These are phyloP conservation scores for Phycomyces nitens DNA, from an alignment of 192 early-diverging fungal genomes.

Conservation along the genomic window DNA sequence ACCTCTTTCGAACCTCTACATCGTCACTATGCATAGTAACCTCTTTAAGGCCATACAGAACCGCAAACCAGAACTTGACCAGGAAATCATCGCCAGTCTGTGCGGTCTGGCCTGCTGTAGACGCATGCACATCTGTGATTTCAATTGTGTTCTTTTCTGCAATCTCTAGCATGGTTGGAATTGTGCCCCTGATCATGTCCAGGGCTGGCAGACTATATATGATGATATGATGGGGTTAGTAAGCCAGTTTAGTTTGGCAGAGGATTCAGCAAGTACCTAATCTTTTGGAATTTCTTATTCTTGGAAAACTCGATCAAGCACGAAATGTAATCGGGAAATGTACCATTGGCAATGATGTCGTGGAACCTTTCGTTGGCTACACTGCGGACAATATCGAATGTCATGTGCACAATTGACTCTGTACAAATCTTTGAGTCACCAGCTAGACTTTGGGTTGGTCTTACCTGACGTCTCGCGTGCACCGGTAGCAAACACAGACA, in stretches of 20 bases:
- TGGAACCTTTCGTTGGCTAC: slow-evolving; percentile 61
- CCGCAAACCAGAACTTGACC: slow-evolving; percentile 80
- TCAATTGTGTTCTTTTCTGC: slow-evolving; percentile 22
- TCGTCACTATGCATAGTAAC: slow-evolving; percentile 89
- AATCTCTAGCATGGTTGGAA: slow-evolving; percentile 36
- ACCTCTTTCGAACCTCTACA: slow-evolving; percentile 83
- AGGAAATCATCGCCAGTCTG: slow-evolving; percentile 54
- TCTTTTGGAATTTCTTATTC: slow-evolving; percentile 66
- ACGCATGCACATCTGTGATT: slow-evolving; percentile 26
- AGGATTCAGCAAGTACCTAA: slow-evolving; percentile 41
- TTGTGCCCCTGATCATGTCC: slow-evolving; percentile 38
- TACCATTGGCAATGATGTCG: slow-evolving; percentile 60
- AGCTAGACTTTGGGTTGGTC: slow-evolving; percentile 8
- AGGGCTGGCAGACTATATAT: slow-evolving; percentile 35
- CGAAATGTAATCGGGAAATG: slow-evolving; percentile 52
- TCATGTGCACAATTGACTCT: slow-evolving; percentile 71
- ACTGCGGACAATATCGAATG: slow-evolving; percentile 67
- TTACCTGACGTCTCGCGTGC: slow-evolving; percentile 55
- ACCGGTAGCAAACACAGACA: slow-evolving; percentile 60
- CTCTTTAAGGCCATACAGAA: slow-evolving; percentile 84
- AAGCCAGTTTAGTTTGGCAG: neutral
- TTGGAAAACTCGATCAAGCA: slow-evolving; percentile 64
- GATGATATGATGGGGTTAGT: neutral
- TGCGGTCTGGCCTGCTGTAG: slow-evolving; percentile 6
- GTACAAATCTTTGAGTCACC: slow-evolving; percentile 5